Evolutionary conservation across 345 rosid species (phyloP).

Genomic region (Camelina neglecta): DNA sequence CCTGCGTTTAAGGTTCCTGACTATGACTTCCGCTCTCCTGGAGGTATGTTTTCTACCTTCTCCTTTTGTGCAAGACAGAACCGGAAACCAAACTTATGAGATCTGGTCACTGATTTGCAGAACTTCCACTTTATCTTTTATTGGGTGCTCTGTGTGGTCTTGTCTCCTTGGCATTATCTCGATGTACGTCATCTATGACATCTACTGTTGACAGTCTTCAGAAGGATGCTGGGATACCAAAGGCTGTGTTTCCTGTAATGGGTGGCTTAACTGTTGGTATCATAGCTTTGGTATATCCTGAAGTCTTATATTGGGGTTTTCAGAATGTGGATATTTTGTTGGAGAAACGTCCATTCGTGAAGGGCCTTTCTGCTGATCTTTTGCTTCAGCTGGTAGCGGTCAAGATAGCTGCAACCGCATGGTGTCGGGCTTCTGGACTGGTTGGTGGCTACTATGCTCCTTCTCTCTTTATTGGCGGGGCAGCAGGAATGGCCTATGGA

Average conservation of each 20-base stretch:
- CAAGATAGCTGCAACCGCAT: slow-evolving; percentile 81
- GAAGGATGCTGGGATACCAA: slow-evolving; percentile 68
- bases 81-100: slow-evolving; percentile 12
- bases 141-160: slow-evolving; percentile 80
- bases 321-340: slow-evolving; percentile 86
- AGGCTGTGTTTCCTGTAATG: slow-evolving; percentile 69
- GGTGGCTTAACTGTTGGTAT: slow-evolving; percentile 73
- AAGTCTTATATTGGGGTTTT: slow-evolving; percentile 96
- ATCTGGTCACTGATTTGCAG: slow-evolving; percentile 53
- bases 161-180: slow-evolving; percentile 74
- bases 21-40: slow-evolving; percentile 87
- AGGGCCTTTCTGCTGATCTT: slow-evolving; percentile 76
- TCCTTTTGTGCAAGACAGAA: slow-evolving; percentile 4
- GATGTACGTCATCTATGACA: slow-evolving; percentile 74
- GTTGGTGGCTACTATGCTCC: slow-evolving; percentile 97
- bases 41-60: slow-evolving; percentile 53
- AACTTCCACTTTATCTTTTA: slow-evolving; percentile 87
- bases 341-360: slow-evolving; percentile 72
- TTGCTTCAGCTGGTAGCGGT: slow-evolving; percentile 83
- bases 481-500: slow-evolving; percentile 96
- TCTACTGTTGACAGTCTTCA: slow-evolving; percentile 60
- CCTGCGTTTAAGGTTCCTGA: slow-evolving; percentile 91
- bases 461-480: slow-evolving; percentile 95
- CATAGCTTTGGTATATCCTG: slow-evolving; percentile 83
- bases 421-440: slow-evolving; percentile 92